Evolutionary conservation across 164 flowering plant species (phyloP).

Genomic region (Aristolochia californica): DNA sequence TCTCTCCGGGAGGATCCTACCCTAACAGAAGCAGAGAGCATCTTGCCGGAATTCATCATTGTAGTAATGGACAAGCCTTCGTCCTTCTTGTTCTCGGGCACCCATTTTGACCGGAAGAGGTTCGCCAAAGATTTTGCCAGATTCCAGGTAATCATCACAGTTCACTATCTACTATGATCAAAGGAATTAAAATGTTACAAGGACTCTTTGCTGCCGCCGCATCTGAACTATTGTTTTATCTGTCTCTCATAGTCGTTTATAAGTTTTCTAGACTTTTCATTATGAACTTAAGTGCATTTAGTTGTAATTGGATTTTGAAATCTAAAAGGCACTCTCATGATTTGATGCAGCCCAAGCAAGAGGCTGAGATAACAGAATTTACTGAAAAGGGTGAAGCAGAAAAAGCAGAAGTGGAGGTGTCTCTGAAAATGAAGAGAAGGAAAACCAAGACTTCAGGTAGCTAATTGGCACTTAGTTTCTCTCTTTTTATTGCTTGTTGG

Average conservation of each 20-base stretch:
- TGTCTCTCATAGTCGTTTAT: background rate
- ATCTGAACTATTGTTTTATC: background rate
- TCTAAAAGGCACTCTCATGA: background rate
- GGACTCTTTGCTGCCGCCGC: no score
- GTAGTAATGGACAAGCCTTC: background rate
- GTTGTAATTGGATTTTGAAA: background rate
- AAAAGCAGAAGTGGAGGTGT: constrained; percentile 4
- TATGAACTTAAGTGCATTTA: background rate
- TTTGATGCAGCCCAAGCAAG: constrained; percentile 31
- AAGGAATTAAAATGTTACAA: background rate
- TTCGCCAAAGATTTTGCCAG: constrained; percentile 49
- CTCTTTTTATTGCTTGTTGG: background rate
- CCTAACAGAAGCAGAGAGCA: no score
- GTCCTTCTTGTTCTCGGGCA: constrained; percentile 60
- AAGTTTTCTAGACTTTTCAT: background rate
- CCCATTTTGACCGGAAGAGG: constrained; percentile 48
- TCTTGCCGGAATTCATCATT: no score
- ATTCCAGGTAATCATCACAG: constrained; percentile 31
- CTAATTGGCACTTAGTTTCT: background rate
- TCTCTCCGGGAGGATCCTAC: no score
- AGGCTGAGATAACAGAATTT: constrained; percentile 14
- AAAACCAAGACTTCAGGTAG: constrained; percentile 25
- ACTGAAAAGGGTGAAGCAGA: constrained; percentile 17
- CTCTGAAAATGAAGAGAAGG: constrained; percentile 48
- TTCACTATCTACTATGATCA: no score